A percentile compares a stretch with the other conserved stretches of the same genome.
Conservation (phyloP, 2,329 filamentous ascomycete species). For the Fusarium austroafricanum region DNA sequence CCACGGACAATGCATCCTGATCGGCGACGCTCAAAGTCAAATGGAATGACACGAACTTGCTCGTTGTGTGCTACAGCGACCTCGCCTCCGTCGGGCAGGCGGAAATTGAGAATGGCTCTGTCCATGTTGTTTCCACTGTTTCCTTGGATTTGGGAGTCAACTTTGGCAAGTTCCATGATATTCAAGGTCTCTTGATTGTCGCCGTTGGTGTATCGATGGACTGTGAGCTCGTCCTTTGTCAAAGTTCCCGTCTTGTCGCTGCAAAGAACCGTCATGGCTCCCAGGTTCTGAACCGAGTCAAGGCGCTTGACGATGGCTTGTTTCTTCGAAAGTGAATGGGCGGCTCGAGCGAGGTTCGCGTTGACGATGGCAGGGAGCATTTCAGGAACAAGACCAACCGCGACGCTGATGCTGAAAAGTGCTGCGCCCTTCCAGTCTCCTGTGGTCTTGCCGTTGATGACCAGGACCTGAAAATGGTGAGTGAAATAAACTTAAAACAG, state of each 20-base stretch:
- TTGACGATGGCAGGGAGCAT: conserved; percentile 11
- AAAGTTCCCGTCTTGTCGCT: conserved; percentile 2
- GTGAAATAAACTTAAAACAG: no score
- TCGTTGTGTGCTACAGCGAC: not conserved
- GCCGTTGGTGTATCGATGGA: not conserved
- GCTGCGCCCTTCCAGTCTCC: not conserved
- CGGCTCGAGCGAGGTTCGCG: conserved; percentile 2
- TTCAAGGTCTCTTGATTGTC: not conserved
- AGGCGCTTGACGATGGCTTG: conserved; percentile 1
- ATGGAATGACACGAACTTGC: not conserved
- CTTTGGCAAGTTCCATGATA: conserved; percentile 4
- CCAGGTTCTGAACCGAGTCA: conserved; percentile 1
- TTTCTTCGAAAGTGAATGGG: not conserved
- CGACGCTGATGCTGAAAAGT: conserved; percentile 1
- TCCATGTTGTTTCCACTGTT: conserved; percentile 16
- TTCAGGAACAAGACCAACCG: conserved; percentile 1
- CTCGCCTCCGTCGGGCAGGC: not conserved
- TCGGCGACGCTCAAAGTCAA: conserved; percentile 2
- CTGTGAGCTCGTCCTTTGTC: not conserved
- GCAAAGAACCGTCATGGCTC: not conserved
- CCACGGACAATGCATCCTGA: not conserved
- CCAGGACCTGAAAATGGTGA: not conserved
- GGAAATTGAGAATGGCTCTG: not conserved
- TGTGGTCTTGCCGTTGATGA: not conserved
- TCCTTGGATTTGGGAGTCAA: not conserved